A percentile compares a stretch with the other conserved stretches of the same genome.
These are phyloP conservation scores for Vaccinium corymbosum DNA, from an alignment of 148 eudicot species.

Conservation along the genomic window DNA sequence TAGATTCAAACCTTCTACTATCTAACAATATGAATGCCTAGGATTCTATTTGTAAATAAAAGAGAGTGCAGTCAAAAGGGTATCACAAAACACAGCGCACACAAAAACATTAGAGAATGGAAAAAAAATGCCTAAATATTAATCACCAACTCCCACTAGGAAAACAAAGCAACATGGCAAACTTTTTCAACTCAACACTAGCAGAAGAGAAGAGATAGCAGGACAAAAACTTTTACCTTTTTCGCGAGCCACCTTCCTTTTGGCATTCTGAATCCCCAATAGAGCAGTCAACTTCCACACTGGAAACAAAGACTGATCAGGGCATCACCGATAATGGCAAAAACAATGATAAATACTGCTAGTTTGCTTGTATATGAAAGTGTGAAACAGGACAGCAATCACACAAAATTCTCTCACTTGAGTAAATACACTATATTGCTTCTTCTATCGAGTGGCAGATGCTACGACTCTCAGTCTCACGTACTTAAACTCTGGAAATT, in stretches of 20 bases:
- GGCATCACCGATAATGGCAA: not conserved
- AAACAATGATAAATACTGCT: not conserved
- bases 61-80: not conserved
- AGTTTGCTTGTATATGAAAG: constrained; percentile 4
- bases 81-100: not conserved
- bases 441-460: not conserved
- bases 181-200: not conserved
- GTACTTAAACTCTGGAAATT: not conserved
- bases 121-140: not conserved
- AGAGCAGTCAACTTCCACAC: constrained; percentile 28
- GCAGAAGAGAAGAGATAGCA: not conserved
- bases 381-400: not conserved
- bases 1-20: not conserved
- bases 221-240: constrained; percentile 12
- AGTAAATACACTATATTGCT: not conserved
- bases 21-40: not conserved
- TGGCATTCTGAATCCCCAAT: constrained; percentile 20
- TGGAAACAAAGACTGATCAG: constrained; percentile 15
- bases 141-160: not conserved
- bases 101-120: not conserved
- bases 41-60: not conserved
- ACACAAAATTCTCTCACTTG: not conserved
- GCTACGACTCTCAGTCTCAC: not conserved
- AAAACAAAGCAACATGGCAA: not conserved
- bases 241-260: constrained; percentile 24